These are phyloP conservation scores for Chaetomium cochliodes DNA, from an alignment of 495 filamentous ascomycete genomes.

Conservation along the genomic window DNA sequence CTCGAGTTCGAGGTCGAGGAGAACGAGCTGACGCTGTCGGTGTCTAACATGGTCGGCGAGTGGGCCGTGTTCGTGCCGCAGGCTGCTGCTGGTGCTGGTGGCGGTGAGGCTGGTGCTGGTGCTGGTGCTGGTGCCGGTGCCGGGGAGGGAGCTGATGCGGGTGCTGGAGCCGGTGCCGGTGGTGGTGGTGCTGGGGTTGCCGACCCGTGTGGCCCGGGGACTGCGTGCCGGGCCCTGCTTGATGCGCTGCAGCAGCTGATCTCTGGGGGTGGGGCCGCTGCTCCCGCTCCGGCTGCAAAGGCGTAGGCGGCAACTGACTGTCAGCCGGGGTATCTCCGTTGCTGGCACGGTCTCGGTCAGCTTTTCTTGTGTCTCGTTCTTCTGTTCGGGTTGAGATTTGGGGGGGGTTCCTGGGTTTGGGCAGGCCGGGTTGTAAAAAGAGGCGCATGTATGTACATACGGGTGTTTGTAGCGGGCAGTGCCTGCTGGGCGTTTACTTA, in stretches of 20 bases:
- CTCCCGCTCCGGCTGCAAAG: background rate
- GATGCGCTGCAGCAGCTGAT: constrained; percentile 15
- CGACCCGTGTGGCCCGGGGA: constrained; percentile 13
- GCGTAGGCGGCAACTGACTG: background rate
- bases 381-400: background rate
- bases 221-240: constrained; percentile 18
- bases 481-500: background rate
- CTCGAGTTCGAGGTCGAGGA: constrained; percentile 48
- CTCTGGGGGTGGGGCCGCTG: background rate
- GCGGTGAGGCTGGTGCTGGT: constrained; percentile 11
- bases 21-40: constrained; percentile 41
- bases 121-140: constrained; percentile 21
- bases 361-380: background rate
- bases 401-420: background rate
- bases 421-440: background rate
- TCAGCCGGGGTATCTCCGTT: background rate
- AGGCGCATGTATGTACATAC: background rate
- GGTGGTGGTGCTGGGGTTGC: background rate
- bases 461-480: background rate
- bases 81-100: constrained; percentile 21
- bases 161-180: constrained; percentile 9
- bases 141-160: constrained; percentile 16
- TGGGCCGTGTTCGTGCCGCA: constrained; percentile 42
- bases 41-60: constrained; percentile 38
- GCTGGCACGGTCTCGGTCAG: background rate